phyloP scores from a whole-genome alignment of 2,329 filamentous ascomycete species.

The Fusarium keratoplasticum region DNA sequence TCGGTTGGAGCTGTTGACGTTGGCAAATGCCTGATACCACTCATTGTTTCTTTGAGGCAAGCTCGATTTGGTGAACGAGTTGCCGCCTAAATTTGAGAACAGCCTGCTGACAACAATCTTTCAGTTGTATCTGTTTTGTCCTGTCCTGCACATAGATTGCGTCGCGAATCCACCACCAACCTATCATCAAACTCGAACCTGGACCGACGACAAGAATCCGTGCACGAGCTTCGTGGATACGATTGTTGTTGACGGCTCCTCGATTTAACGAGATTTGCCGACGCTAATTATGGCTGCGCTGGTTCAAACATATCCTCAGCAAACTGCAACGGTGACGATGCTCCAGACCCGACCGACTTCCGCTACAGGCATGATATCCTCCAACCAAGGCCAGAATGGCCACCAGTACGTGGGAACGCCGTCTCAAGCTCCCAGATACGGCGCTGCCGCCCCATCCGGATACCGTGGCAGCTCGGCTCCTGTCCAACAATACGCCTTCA shows the following conservation, averaged over 20 bases:
- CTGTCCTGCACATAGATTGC: constrained; percentile 26
- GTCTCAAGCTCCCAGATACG: constrained; percentile 48
- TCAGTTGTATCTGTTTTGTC: constrained; percentile 21
- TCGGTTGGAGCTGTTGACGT: neutral
- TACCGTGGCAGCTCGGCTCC: constrained; percentile 69
- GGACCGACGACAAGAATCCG: constrained; percentile 30
- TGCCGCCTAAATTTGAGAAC: neutral
- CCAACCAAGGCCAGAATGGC: constrained; percentile 61
- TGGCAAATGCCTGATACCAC: neutral
- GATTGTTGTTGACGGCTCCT: constrained; percentile 35
- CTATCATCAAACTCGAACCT: constrained; percentile 2
- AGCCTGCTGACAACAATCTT: constrained; percentile 18
- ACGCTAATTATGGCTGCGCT: constrained; percentile 80
- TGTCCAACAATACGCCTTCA: constrained; percentile 83
- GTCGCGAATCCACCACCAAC: constrained; percentile 12
- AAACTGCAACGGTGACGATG: constrained; percentile 79
- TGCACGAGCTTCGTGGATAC: constrained; percentile 18
- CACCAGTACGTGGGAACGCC: constrained; percentile 61
- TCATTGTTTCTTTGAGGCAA: neutral
- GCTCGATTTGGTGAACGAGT: neutral
- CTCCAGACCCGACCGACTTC: constrained; percentile 79
- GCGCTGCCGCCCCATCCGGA: constrained; percentile 54
- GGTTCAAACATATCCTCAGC: constrained; percentile 84
- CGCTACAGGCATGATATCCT: constrained; percentile 58
- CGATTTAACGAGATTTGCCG: constrained; percentile 6